Evolutionary conservation across 495 filamentous ascomycete species (phyloP).

Genomic region (Talaromyces thailandensis): DNA sequence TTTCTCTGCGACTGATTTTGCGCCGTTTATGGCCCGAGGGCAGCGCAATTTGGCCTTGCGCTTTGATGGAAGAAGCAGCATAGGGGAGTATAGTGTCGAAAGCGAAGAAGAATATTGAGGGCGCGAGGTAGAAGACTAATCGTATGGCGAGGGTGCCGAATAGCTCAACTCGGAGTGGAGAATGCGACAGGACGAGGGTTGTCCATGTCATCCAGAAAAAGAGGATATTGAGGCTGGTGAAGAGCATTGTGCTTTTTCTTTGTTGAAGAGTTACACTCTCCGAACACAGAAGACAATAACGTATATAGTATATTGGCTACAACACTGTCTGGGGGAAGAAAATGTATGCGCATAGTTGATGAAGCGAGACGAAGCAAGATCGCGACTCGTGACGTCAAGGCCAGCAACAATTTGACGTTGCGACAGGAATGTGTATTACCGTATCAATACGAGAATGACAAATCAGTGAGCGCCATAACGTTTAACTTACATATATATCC

Average conservation of each 20-base stretch:
- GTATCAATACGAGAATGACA: background rate
- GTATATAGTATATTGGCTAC: background rate
- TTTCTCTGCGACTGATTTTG: constrained; percentile 19
- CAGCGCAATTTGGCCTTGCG: constrained; percentile 53
- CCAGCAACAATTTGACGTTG: background rate
- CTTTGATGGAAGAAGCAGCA: constrained; percentile 57
- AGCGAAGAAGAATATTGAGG: constrained; percentile 62
- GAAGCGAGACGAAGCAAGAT: background rate
- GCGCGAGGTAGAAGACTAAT: constrained; percentile 62
- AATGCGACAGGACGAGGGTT: constrained; percentile 69
- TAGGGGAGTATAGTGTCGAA: constrained; percentile 66
- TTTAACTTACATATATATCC: background rate
- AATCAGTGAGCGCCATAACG: background rate
- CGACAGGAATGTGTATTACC: background rate
- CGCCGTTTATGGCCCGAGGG: constrained; percentile 47
- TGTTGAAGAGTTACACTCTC: background rate
- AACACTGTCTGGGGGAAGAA: background rate
- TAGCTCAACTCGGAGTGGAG: constrained; percentile 68
- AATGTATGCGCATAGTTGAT: background rate
- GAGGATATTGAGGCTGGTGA: constrained; percentile 71
- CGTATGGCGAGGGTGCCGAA: constrained; percentile 58
- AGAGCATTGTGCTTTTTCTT: constrained; percentile 36
- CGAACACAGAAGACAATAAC: background rate
- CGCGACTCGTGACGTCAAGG: background rate
- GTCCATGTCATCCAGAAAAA: constrained; percentile 91